These are phyloP conservation scores for Xylariaceae sp. DNA, from an alignment of 2,329 filamentous ascomycete species.

Conservation along the genomic window DNA sequence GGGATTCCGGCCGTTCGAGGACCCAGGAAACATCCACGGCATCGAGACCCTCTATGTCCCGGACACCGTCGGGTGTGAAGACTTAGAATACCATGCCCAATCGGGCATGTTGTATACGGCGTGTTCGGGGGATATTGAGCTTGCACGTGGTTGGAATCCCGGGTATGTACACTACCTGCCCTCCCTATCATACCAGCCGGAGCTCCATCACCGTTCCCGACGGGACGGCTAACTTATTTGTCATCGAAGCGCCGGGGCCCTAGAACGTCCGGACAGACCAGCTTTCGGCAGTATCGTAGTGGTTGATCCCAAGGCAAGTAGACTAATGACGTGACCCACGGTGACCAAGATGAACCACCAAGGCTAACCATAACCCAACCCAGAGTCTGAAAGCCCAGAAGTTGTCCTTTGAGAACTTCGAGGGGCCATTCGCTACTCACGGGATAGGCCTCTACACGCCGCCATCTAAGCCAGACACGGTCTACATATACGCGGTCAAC, in stretches of 20 bases:
- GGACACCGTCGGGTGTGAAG: slow-evolving; percentile 56
- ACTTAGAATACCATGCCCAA: slow-evolving; percentile 51
- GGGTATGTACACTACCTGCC: slow-evolving; percentile 19
- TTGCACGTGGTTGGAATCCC: slow-evolving; percentile 25
- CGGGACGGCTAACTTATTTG: neutral
- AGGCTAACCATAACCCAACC: neutral
- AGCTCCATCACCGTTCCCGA: neutral
- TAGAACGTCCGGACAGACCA: slow-evolving; percentile 38
- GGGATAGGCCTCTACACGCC: slow-evolving; percentile 53
- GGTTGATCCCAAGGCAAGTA: slow-evolving; percentile 49
- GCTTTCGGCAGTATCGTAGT: slow-evolving; percentile 44
- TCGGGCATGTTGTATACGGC: slow-evolving; percentile 52
- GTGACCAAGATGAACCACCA: neutral
- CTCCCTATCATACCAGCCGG: neutral
- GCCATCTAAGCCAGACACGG: slow-evolving; percentile 40
- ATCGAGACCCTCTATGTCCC: slow-evolving; percentile 37
- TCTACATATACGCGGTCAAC: slow-evolving; percentile 60
- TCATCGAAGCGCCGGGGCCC: slow-evolving; percentile 15
- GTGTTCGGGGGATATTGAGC: slow-evolving; percentile 43
- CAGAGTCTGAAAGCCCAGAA: slow-evolving; percentile 45
- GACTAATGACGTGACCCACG: neutral
- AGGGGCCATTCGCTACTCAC: slow-evolving; percentile 53
- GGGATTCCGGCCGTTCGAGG: slow-evolving; percentile 20
- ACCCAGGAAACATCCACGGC: slow-evolving; percentile 23
- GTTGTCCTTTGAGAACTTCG: slow-evolving; percentile 48